A percentile compares a stretch with the other conserved stretches of the same genome.
Evolutionary conservation across 2,329 filamentous ascomycete species (phyloP).

Genomic region (Colletotrichum sp.): DNA sequence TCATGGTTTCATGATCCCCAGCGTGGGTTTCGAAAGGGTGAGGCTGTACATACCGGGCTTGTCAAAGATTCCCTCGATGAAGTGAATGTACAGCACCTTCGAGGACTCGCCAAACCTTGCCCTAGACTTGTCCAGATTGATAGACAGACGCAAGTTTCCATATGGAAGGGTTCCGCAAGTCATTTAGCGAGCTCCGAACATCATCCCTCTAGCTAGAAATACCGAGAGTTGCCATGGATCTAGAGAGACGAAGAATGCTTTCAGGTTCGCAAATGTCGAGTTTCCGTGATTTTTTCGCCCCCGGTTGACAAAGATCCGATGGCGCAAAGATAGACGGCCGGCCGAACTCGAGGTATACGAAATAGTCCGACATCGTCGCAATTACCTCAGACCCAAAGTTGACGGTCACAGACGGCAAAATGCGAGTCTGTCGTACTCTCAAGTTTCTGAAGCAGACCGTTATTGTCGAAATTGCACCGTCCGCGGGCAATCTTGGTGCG

Average conservation of each 20-base stretch:
- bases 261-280: too few relatives aligned
- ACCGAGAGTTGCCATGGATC: neutral
- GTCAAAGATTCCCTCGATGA: neutral
- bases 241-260: neutral
- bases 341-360: neutral
- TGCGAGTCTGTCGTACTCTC: neutral
- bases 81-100: neutral
- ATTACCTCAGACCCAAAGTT: neutral
- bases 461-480: neutral
- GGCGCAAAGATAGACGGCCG: neutral
- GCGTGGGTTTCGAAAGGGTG: neutral
- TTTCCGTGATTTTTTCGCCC: too few relatives aligned
- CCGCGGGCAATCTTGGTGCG: neutral
- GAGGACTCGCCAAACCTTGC: neutral
- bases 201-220: neutral
- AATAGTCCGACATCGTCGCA: neutral
- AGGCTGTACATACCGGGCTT: neutral
- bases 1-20: neutral
- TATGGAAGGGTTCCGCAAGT: neutral
- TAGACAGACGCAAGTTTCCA: too few relatives aligned
- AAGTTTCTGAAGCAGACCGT: neutral
- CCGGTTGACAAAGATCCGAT: neutral
- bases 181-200: neutral
- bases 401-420: neutral
- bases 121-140: neutral